Conservation (phyloP, 768 basidiomycete genomes). For the Termitomyces sp. region DNA sequence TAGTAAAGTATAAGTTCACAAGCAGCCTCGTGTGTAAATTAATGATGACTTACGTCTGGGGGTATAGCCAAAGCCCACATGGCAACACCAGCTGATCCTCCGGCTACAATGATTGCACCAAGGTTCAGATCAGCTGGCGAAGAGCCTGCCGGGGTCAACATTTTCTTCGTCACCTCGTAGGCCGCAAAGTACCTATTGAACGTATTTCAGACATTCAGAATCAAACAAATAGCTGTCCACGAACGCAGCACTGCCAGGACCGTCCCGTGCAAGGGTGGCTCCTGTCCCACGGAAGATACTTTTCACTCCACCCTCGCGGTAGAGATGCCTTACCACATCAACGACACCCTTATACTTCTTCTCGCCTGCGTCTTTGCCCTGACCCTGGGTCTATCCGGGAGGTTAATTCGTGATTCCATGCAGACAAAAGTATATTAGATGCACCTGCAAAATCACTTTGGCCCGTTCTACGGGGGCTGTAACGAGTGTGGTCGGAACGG, state of each 20-base stretch:
- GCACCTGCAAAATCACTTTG: conserved; percentile 89
- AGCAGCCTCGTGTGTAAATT: neutral
- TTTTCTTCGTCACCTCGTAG: conserved; percentile 90
- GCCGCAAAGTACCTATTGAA: conserved; percentile 84
- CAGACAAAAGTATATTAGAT: conserved; percentile 7
- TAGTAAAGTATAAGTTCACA: conserved; percentile 22
- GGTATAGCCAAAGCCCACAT: conserved; percentile 99
- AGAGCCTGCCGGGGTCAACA: conserved; percentile 73
- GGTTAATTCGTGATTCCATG: conserved; percentile 2
- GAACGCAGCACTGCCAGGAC: conserved; percentile 94
- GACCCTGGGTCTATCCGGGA: conserved; percentile 73
- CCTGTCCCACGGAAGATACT: conserved; percentile 90
- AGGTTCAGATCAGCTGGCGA: conserved; percentile 81
- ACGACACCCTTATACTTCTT: conserved; percentile 85
- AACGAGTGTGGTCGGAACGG: conserved; percentile 84
- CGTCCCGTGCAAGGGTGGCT: conserved; percentile 93
- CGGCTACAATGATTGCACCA: conserved; percentile 82
- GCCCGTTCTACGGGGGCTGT: conserved; percentile 97
- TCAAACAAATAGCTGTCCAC: conserved; percentile 22
- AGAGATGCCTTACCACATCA: conserved; percentile 86
- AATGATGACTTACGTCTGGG: conserved; percentile 63
- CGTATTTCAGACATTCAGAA: conserved; percentile 4
- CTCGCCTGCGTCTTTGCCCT: conserved; percentile 44
- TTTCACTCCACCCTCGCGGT: conserved; percentile 87
- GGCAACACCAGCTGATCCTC: conserved; percentile 91